phyloP scores from a whole-genome alignment of 257 asterid genomes.

The Hygrophila difformis region DNA sequence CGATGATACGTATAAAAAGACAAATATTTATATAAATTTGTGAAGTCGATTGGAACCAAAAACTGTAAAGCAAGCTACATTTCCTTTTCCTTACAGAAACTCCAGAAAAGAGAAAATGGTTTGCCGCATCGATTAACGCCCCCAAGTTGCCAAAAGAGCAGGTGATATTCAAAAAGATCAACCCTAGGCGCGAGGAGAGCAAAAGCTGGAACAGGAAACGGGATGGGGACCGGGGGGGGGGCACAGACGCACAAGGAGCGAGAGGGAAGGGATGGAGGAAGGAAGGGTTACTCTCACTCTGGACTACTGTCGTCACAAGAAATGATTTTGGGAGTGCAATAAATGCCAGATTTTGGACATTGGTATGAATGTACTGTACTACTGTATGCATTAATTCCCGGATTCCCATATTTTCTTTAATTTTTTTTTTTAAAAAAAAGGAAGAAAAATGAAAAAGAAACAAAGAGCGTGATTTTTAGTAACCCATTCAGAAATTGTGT shows the following conservation, averaged over 20 bases:
- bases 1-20: background rate
- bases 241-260: conserved; percentile 4
- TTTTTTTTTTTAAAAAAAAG: conserved; percentile 6
- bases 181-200: too few species aligned
- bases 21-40: background rate
- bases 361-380: conserved; percentile 1
- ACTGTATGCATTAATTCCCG: conserved; percentile 15
- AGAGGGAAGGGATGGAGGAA: background rate
- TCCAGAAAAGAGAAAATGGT: conserved; percentile 14
- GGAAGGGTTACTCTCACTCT: too few species aligned
- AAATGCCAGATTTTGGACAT: conserved; percentile 21
- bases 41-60: background rate
- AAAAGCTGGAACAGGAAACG: too few species aligned
- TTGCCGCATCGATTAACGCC: conserved; percentile 13
- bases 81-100: conserved; percentile 1
- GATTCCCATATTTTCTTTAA: conserved; percentile 19
- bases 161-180: background rate
- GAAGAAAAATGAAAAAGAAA: background rate
- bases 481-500: too few species aligned
- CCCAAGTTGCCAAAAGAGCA: conserved; percentile 9
- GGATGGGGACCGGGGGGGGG: background rate
- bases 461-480: background rate
- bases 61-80: conserved; percentile 11
- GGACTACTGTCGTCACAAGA: too few species aligned
- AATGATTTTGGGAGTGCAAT: conserved; percentile 20